Evolutionary conservation across 768 basidiomycete species (phyloP).

Genomic region (Scleroderma citrinum): DNA sequence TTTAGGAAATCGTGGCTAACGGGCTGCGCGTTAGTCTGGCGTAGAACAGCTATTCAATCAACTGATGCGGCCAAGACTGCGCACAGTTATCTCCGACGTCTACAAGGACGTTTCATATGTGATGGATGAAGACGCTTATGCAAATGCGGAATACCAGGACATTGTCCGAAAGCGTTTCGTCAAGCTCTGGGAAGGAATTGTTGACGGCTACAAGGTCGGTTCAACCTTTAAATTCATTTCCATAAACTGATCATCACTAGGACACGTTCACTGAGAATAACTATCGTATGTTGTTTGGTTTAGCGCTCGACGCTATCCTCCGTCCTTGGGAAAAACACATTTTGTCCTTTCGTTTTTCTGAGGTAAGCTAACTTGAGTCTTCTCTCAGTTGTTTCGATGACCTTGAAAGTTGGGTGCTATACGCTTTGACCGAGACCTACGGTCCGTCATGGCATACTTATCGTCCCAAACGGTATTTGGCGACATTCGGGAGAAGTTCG

Average conservation of each 20-base stretch:
- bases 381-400: constrained; percentile 1
- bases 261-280: constrained; percentile 85
- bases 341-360: constrained; percentile 75
- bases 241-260: constrained; percentile 33
- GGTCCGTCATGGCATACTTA: constrained; percentile 77
- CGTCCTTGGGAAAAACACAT: constrained; percentile 93
- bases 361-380: constrained; percentile 44
- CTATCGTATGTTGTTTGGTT: constrained; percentile 78
- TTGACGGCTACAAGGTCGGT: constrained; percentile 81
- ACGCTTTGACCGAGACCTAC: constrained; percentile 88
- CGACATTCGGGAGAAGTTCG: constrained; percentile 87
- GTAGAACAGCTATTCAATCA: constrained; percentile 96
- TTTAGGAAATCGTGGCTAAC: constrained; percentile 4
- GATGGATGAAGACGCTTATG: constrained; percentile 84
- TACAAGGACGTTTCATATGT: constrained; percentile 88
- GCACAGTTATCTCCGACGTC: constrained; percentile 78
- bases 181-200: constrained; percentile 78
- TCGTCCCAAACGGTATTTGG: constrained; percentile 87
- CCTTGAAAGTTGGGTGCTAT: constrained; percentile 80
- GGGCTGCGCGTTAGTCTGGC: constrained; percentile 47
- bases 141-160: constrained; percentile 80
- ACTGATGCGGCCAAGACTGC: constrained; percentile 78
- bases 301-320: constrained; percentile 83
- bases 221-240: neutral
- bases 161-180: constrained; percentile 85